Evolutionary conservation across 1,284 basidiomycete genomes (phyloP), one percentile per base, ranked within the genome.

Genomic region (Inonotus obliquus): DNA sequence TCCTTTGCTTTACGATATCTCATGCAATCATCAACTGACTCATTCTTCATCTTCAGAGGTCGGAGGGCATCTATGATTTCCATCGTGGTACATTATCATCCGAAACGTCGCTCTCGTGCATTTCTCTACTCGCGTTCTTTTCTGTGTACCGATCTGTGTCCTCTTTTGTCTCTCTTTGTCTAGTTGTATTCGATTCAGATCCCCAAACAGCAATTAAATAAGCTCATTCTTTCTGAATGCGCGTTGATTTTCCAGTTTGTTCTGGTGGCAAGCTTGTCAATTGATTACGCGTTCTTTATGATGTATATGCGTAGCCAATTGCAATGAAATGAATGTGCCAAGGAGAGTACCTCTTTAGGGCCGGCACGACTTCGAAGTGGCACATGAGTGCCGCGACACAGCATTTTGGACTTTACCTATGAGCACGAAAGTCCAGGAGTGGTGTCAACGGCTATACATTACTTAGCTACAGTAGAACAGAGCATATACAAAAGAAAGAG

Each of bases 1-100:
- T 86, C 32, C 41, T 38, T 32, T 57, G 53, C 39, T 14, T 13
- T n/a, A 86, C 32, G 38, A 44, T 37, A 56, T 53, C 39, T 7
- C 49, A 19, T n/a, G 3, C 17, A 10, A 19, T 21, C 11, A 52
- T 57, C 9, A 51, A 41, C 29, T 58, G n/a, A 32, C 39, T 25
- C 37, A 54, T 58, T 23, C 44, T 49, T 38, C 32, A 51, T 59
- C 52, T 63, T 38, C 67, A 75, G 74, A 75, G 73, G 73, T 75
- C 52, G 74, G 74, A 59, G 74, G 74, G 19, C 27, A 32, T 37
- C 47, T 48, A 56, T 63, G 52, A 60, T 41, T 19, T 29, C 27
- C 10, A n/a, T 38, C 32, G 21, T 32, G 47, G 17, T 48, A 27
- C 48, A 35, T 52, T 29, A 27, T 52, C 23, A 11, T 27, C 39